phyloP scores from a whole-genome alignment of 1,139 yeast genomes.

The Citeromyces hawaiiensis region DNA sequence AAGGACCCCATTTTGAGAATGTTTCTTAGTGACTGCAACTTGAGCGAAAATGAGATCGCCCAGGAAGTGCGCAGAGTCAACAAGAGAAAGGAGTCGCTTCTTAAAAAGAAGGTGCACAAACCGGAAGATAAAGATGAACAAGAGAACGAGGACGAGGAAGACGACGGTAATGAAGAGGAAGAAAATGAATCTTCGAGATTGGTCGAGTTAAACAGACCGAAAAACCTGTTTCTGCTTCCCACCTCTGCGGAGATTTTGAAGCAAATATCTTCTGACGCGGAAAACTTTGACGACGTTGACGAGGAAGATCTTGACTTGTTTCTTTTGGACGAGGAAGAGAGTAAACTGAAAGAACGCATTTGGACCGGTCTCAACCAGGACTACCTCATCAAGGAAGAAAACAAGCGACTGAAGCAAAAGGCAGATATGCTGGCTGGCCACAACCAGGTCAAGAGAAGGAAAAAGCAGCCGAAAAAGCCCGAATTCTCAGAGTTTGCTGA shows the following conservation, averaged over 20 bases:
- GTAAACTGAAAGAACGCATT: conserved; percentile 54
- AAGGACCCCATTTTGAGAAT: conserved; percentile 24
- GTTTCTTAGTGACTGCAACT: conserved; percentile 26
- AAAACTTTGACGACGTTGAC: conserved; percentile 61
- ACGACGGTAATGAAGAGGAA: conserved; percentile 5
- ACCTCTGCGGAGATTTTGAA: conserved; percentile 38
- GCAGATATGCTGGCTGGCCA: conserved; percentile 79
- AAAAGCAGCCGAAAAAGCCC: conserved; percentile 16
- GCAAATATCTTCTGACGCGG: conserved; percentile 45
- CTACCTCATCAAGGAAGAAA: conserved; percentile 73
- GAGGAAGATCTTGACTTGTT: conserved; percentile 61
- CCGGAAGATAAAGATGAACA: no score
- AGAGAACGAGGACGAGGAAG: conserved; percentile 5
- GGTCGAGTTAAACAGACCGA: conserved; percentile 32
- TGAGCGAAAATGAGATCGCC: conserved; percentile 29
- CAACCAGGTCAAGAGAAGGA: conserved; percentile 37
- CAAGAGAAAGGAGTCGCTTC: conserved; percentile 21
- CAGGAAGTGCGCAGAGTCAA: conserved; percentile 28
- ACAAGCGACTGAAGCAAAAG: conserved; percentile 68
- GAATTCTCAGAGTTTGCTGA: conserved; percentile 12
- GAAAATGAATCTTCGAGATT: conserved; percentile 10
- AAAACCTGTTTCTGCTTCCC: conserved; percentile 39
- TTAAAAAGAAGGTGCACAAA: conserved; percentile 9
- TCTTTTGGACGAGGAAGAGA: conserved; percentile 54
- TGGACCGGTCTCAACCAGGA: conserved; percentile 90